These are phyloP conservation scores for Agarophyton chilense DNA, from an alignment of 23 red algal species.

Conservation along the genomic window DNA sequence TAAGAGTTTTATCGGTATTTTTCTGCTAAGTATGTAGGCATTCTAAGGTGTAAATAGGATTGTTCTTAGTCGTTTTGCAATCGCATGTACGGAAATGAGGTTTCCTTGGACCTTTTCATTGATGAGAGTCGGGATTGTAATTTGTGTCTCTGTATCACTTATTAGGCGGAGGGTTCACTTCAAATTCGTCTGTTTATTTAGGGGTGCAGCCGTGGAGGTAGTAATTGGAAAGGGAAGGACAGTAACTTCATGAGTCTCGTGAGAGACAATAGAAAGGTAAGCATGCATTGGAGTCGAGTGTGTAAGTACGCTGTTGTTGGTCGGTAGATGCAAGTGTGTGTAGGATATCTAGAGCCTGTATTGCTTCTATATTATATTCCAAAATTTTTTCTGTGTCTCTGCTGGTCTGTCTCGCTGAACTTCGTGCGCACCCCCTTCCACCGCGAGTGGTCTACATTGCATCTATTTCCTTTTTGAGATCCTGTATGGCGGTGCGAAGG, in stretches of 20 bases:
- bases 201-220: not conserved
- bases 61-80: not conserved
- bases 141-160: not conserved
- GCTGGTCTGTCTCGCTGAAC: not conserved
- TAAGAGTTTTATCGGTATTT: not conserved
- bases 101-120: not conserved
- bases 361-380: not conserved
- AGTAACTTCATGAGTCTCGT: not conserved
- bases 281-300: not conserved
- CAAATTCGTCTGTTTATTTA: not conserved
- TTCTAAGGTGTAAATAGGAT: not conserved
- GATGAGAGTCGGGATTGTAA: not conserved
- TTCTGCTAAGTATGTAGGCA: not conserved
- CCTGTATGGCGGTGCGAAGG: not conserved
- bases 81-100: not conserved
- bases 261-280: not conserved
- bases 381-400: not conserved
- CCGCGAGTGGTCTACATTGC: not conserved
- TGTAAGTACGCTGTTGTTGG: not conserved
- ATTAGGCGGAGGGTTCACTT: not conserved
- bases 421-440: not conserved
- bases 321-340: too few relatives aligned
- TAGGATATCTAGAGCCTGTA: not conserved
- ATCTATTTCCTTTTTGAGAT: not conserved
- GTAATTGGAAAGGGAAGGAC: not conserved